A percentile compares a stretch with the other conserved stretches of the same genome.
Conservation (phyloP, 78 protist species). For the Goniomonas avonlea region DNA sequence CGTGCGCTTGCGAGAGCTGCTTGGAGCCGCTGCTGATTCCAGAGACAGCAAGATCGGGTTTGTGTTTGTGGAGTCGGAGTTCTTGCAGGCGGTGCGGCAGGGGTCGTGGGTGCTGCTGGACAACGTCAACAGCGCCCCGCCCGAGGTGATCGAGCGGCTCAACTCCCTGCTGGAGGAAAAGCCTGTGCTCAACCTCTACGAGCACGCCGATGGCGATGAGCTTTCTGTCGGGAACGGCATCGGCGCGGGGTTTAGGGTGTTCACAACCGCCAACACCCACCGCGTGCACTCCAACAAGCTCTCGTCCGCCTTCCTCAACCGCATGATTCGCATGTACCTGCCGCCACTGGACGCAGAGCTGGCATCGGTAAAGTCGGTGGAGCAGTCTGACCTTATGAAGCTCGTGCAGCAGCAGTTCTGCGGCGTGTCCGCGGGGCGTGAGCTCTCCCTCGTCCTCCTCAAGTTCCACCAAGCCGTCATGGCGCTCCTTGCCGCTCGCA, state of each 20-base stretch:
- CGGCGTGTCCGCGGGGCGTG: too few species aligned
- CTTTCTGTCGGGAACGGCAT: background rate
- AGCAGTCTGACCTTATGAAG: too few species aligned
- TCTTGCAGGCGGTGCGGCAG: background rate
- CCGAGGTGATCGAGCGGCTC: background rate
- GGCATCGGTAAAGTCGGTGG: too few species aligned
- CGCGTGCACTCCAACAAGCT: background rate
- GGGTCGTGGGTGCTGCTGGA: background rate
- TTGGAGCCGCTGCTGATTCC: too few species aligned
- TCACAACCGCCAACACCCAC: background rate
- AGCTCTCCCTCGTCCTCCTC: too few species aligned
- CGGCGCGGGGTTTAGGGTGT: background rate
- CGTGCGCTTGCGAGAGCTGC: too few species aligned
- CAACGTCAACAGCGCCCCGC: background rate
- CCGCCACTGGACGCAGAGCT: background rate
- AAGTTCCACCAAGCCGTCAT: too few species aligned
- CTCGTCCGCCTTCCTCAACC: slow-evolving; percentile 16
- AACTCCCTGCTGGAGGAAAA: background rate
- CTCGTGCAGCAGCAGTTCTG: too few species aligned
- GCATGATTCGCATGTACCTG: background rate
- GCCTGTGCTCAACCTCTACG: background rate
- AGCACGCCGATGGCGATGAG: background rate
- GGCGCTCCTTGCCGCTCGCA: too few species aligned
- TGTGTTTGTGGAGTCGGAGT: too few species aligned
- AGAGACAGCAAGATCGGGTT: too few species aligned